These are phyloP conservation scores for Mortierella sp. DNA, from an alignment of 371 early-diverging fungal species.

Conservation along the genomic window DNA sequence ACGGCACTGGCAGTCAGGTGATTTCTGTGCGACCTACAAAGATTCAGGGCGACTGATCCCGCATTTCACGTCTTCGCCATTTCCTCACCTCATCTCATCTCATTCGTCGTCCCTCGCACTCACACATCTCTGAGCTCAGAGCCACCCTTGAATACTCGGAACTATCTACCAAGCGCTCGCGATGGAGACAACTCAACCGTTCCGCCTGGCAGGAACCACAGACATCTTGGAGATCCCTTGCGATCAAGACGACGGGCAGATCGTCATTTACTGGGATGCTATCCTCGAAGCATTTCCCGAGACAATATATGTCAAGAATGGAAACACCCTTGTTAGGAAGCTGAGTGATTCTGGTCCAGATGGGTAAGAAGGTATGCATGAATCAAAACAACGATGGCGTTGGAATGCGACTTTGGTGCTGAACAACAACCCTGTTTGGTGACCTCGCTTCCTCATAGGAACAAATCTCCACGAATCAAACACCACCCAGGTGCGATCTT, in stretches of 20 bases:
- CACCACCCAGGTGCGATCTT: constrained; percentile 3
- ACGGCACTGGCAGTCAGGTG: no score
- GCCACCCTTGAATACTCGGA: no score
- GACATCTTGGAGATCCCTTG: neutral
- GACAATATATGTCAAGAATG: neutral
- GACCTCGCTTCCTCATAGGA: constrained; percentile 1
- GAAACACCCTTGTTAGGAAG: neutral
- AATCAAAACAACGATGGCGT: no score
- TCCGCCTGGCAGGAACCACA: neutral
- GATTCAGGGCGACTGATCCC: no score
- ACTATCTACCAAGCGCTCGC: neutral
- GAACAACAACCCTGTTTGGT: no score
- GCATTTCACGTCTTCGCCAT: no score
- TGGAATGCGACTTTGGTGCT: no score
- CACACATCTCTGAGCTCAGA: neutral
- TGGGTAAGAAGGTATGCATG: neutral
- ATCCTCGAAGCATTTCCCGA: constrained; percentile 10
- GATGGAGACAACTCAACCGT: neutral
- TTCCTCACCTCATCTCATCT: no score
- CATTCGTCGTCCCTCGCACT: neutral
- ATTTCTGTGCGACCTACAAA: no score
- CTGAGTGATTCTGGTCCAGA: neutral
- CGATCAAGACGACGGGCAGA: constrained; percentile 7
- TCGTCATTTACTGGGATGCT: constrained; percentile 9
- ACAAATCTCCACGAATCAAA: constrained; percentile 4